Evolutionary conservation across 768 basidiomycete species (phyloP).

Genomic region (Pleurotus tuoliensis): DNA sequence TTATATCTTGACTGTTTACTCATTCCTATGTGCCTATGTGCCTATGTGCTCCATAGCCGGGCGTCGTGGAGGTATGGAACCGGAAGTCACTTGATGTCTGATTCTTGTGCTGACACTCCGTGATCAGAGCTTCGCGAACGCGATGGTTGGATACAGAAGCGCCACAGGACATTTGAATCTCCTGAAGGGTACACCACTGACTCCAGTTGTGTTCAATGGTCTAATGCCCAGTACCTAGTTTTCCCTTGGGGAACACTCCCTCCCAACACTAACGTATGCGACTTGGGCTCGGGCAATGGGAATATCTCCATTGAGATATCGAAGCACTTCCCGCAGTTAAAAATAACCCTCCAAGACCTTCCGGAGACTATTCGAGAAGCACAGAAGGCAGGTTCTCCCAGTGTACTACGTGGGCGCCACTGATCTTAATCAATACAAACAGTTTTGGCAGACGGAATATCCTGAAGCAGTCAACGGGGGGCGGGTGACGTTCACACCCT

Average conservation of each 20-base stretch:
- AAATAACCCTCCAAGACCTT: conserved; percentile 23
- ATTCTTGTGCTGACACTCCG: too few relatives aligned
- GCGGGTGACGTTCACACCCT: conserved; percentile 12
- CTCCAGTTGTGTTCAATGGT: not conserved
- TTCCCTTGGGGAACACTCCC: conserved; percentile 23
- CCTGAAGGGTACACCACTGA: not conserved
- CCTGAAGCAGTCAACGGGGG: conserved; percentile 9
- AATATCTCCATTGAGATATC: conserved; percentile 21
- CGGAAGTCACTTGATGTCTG: too few relatives aligned
- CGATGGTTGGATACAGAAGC: conserved; percentile 1
- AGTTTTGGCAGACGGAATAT: conserved; percentile 14
- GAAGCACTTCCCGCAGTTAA: conserved; percentile 20
- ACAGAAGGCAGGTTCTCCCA: conserved; percentile 6
- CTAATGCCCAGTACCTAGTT: conserved; percentile 11
- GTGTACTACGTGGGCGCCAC: not conserved
- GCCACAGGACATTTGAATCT: not conserved
- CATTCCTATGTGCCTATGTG: too few relatives aligned
- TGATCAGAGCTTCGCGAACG: not conserved
- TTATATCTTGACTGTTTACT: not conserved
- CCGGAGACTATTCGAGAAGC: conserved; percentile 18
- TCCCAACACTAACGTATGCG: conserved; percentile 21
- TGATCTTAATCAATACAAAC: not conserved
- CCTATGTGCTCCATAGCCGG: too few relatives aligned
- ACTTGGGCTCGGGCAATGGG: conserved; percentile 29
- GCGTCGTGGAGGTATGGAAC: too few relatives aligned